These are phyloP conservation scores for Starmerella davenportii DNA, from an alignment of 805 yeast genomes.

Conservation along the genomic window DNA sequence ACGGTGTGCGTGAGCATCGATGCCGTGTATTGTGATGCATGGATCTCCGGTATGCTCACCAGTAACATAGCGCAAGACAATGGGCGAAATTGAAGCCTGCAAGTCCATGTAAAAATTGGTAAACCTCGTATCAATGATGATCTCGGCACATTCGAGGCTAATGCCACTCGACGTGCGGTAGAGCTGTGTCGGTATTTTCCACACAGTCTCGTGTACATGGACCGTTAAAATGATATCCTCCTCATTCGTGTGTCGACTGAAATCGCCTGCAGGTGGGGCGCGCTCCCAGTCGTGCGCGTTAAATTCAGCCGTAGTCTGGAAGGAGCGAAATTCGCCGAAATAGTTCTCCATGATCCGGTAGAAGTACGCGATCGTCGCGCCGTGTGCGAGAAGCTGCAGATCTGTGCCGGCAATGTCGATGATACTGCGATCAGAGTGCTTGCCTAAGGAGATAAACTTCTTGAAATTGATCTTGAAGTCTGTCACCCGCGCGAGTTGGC, in stretches of 20 bases:
- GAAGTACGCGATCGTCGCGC: slow-evolving; percentile 58
- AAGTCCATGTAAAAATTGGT: slow-evolving; percentile 82
- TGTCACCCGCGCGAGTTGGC: slow-evolving; percentile 48
- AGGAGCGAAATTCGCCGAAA: slow-evolving; percentile 71
- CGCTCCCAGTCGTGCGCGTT: slow-evolving; percentile 21
- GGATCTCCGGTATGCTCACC: slow-evolving; percentile 9
- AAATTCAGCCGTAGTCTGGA: slow-evolving; percentile 74
- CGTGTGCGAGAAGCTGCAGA: slow-evolving; percentile 56
- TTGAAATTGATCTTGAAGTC: slow-evolving; percentile 47
- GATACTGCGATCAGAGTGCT: slow-evolving; percentile 42
- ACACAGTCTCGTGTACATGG: slow-evolving; percentile 48
- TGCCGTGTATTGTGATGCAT: slow-evolving; percentile 38
- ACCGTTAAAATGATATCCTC: slow-evolving; percentile 31
- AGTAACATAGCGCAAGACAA: slow-evolving; percentile 6
- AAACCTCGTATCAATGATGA: slow-evolving; percentile 69
- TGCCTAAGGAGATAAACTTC: slow-evolving; percentile 25
- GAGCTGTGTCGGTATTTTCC: slow-evolving; percentile 54
- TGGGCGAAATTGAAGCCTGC: slow-evolving; percentile 52
- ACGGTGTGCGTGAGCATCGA: slow-evolving; percentile 60
- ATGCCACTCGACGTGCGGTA: slow-evolving; percentile 48
- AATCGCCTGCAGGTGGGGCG: slow-evolving; percentile 1
- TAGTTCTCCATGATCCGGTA: slow-evolving; percentile 70
- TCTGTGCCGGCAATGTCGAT: slow-evolving; percentile 49
- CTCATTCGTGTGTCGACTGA: neutral
- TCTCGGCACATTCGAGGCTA: slow-evolving; percentile 41